Percentiles rank a stretch among this genome's conserved stretches.
Evolutionary conservation across 306 rosid species (phyloP).

Genomic region (Mimosa pudica): DNA sequence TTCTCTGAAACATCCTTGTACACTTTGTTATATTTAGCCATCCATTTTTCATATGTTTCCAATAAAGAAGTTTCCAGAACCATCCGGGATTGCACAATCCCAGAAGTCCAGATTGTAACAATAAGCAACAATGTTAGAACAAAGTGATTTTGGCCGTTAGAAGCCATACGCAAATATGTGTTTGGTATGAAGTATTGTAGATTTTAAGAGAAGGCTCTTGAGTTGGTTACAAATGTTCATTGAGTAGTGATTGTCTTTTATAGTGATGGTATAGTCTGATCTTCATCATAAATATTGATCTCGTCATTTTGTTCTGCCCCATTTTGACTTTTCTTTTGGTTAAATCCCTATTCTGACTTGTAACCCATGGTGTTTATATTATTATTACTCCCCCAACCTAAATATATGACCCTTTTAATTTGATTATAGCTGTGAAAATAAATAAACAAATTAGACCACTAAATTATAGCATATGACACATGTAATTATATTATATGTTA

Average conservation of each 20-base stretch:
- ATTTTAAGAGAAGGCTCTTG: background rate
- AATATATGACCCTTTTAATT: too few relatives aligned
- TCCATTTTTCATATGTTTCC: conserved; percentile 50
- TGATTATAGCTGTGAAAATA: too few relatives aligned
- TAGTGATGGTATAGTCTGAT: conserved; percentile 13
- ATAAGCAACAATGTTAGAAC: conserved; percentile 20
- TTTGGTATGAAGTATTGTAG: background rate
- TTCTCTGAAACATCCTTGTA: conserved; percentile 40
- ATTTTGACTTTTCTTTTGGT: too few relatives aligned
- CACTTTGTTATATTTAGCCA: conserved; percentile 14
- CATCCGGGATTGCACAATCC: conserved; percentile 27
- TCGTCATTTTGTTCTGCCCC: background rate
- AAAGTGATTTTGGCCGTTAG: conserved; percentile 6
- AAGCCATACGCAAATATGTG: conserved; percentile 29
- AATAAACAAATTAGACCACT: too few relatives aligned
- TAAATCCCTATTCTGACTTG: background rate
- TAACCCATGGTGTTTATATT: background rate
- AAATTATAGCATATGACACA: too few relatives aligned
- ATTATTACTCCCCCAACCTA: too few relatives aligned
- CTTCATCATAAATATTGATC: background rate
- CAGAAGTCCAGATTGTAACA: conserved; percentile 6
- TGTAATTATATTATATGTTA: too few relatives aligned
- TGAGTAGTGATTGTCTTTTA: conserved; percentile 16
- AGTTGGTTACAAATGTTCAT: conserved; percentile 9
- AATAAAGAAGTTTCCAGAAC: conserved; percentile 27